A percentile compares a stretch with the other conserved stretches of the same genome.
These are phyloP conservation scores for Sclerotinia nivalis DNA, from an alignment of 2,329 filamentous ascomycete genomes.

Conservation along the genomic window DNA sequence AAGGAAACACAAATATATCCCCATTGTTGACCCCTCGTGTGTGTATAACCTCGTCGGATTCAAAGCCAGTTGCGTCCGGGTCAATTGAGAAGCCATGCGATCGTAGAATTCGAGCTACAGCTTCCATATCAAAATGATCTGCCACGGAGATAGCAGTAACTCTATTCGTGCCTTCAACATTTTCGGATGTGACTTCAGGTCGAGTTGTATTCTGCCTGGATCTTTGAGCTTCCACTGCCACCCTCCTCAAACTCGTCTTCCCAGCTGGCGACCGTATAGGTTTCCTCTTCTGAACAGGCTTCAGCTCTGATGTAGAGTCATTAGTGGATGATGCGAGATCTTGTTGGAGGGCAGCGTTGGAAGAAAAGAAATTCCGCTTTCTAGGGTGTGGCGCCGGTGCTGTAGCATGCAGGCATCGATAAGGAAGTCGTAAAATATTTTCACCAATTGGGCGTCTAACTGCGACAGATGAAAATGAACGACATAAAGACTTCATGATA, in stretches of 20 bases:
- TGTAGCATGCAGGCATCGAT: slow-evolving; percentile 44
- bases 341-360: slow-evolving; percentile 56
- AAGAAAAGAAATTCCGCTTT: slow-evolving; percentile 66
- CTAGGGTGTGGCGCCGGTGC: slow-evolving; percentile 46
- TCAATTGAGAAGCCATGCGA: slow-evolving; percentile 62
- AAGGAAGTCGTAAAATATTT: slow-evolving; percentile 24
- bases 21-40: slow-evolving; percentile 64
- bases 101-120: slow-evolving; percentile 57
- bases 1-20: slow-evolving; percentile 95
- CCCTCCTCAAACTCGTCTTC: slow-evolving; percentile 77
- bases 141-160: slow-evolving; percentile 63
- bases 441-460: slow-evolving; percentile 30
- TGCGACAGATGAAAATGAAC: slow-evolving; percentile 29
- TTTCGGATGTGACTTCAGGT: slow-evolving; percentile 28
- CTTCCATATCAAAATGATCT: slow-evolving; percentile 64
- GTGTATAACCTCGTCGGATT: slow-evolving; percentile 63
- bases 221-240: slow-evolving; percentile 81
- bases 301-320: slow-evolving; percentile 5
- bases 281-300: slow-evolving; percentile 45
- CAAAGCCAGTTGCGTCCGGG: slow-evolving; percentile 61
- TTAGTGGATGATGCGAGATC: slow-evolving; percentile 19
- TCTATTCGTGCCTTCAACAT: slow-evolving; percentile 44
- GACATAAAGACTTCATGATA: slow-evolving; percentile 35
- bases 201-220: slow-evolving; percentile 46
- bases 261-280: slow-evolving; percentile 52